These are phyloP conservation scores for Fusarium sacchari DNA, from an alignment of 2,329 filamentous ascomycete species.

Conservation along the genomic window DNA sequence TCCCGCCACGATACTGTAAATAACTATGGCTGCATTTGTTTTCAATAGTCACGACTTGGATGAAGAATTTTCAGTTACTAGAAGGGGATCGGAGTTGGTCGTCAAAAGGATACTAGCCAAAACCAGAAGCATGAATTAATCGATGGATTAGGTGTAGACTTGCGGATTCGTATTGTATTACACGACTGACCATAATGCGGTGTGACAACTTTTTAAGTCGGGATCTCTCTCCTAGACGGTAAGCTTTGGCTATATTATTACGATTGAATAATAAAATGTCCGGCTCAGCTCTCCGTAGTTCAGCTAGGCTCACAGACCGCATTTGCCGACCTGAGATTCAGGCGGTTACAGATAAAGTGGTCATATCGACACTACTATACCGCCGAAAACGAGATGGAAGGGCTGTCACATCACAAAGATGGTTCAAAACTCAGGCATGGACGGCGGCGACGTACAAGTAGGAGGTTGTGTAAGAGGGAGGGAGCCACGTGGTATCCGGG, in stretches of 20 bases:
- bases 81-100: background rate
- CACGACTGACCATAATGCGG: background rate
- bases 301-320: conserved; percentile 20
- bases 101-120: background rate
- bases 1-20: background rate
- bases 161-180: conserved; percentile 4
- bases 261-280: conserved; percentile 3
- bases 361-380: conserved; percentile 13
- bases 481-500: conserved; percentile 33
- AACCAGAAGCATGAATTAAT: conserved; percentile 1
- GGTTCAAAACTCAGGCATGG: conserved; percentile 6
- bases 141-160: background rate
- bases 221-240: background rate
- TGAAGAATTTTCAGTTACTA: background rate
- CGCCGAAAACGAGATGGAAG: background rate
- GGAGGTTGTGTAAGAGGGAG: background rate
- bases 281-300: conserved; percentile 23
- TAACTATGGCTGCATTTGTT: background rate
- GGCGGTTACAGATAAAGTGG: conserved; percentile 12
- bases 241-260: background rate
- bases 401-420: conserved; percentile 2
- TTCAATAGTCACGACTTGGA: background rate
- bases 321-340: conserved; percentile 26
- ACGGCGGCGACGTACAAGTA: background rate
- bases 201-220: background rate